Percentiles rank a stretch among this genome's conserved stretches.
Evolutionary conservation across 164 flowering plant genomes (phyloP).

Genomic region (Tetracentron sinense): DNA sequence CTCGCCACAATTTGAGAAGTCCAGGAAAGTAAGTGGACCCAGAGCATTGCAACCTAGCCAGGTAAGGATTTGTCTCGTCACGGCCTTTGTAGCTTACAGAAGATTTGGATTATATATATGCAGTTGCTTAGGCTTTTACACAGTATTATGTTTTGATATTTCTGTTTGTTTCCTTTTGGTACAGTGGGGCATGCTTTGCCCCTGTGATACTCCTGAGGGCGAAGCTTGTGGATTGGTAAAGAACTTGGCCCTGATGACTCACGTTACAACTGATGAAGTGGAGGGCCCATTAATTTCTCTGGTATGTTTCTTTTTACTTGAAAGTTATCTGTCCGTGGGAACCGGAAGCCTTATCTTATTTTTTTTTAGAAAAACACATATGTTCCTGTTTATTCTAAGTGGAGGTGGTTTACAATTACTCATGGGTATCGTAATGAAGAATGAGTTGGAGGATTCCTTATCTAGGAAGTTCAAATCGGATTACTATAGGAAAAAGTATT

Average conservation of each 20-base stretch:
- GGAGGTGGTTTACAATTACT: too few species aligned
- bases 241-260: constrained; percentile 94
- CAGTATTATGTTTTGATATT: not conserved
- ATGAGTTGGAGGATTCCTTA: too few species aligned
- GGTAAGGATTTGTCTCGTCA: constrained; percentile 33
- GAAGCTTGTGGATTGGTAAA: constrained; percentile 97
- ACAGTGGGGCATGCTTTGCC: constrained; percentile 99
- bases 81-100: not conserved
- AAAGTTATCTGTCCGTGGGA: not conserved
- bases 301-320: constrained; percentile 34
- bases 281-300: constrained; percentile 72
- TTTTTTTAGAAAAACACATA: too few species aligned
- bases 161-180: constrained; percentile 3
- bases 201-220: constrained; percentile 99
- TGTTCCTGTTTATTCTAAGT: too few species aligned
- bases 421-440: too few species aligned
- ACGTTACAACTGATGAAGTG: constrained; percentile 94
- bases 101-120: too few species aligned
- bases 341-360: not conserved
- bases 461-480: too few species aligned
- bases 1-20: constrained; percentile 88
- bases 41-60: constrained; percentile 99
- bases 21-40: constrained; percentile 98
- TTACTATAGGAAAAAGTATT: too few species aligned
- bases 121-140: not conserved